Percentiles rank a stretch among this genome's conserved stretches.
Conservation (phyloP, 768 basidiomycete species). For the Pholiota molesta region DNA sequence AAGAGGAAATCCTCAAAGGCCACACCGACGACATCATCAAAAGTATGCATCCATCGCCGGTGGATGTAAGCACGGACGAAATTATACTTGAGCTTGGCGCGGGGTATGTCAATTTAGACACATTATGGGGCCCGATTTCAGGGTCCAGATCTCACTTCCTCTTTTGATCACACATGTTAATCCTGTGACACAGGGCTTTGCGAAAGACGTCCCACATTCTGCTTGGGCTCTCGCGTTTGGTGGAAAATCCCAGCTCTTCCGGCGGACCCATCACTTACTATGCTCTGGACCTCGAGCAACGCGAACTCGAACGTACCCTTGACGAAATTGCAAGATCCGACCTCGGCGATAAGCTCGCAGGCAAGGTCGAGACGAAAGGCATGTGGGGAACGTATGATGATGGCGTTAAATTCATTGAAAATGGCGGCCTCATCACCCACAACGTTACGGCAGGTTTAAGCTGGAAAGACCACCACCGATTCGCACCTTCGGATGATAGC, state of each 20-base stretch:
- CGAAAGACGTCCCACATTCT: constrained; percentile 90
- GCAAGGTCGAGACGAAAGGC: constrained; percentile 80
- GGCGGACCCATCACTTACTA: constrained; percentile 77
- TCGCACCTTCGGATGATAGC: constrained; percentile 27
- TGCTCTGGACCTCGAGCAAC: constrained; percentile 91
- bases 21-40: constrained; percentile 76
- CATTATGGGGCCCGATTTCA: constrained; percentile 9
- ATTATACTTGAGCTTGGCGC: constrained; percentile 87
- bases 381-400: constrained; percentile 92
- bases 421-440: constrained; percentile 54
- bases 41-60: constrained; percentile 58
- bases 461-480: constrained; percentile 10
- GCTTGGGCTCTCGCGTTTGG: constrained; percentile 62
- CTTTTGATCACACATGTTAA: constrained; percentile 4
- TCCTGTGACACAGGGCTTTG: constrained; percentile 56
- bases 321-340: constrained; percentile 63
- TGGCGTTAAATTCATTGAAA: constrained; percentile 77
- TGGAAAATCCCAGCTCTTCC: constrained; percentile 33
- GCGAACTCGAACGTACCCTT: constrained; percentile 83
- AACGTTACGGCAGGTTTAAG: constrained; percentile 17
- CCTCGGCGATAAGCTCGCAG: constrained; percentile 60
- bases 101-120: constrained; percentile 61
- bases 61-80: constrained; percentile 28
- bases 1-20: constrained; percentile 80
- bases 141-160: background rate